Evolutionary conservation across 106 monocot genomes (phyloP).

Genomic region (Iris macrosiphon): DNA sequence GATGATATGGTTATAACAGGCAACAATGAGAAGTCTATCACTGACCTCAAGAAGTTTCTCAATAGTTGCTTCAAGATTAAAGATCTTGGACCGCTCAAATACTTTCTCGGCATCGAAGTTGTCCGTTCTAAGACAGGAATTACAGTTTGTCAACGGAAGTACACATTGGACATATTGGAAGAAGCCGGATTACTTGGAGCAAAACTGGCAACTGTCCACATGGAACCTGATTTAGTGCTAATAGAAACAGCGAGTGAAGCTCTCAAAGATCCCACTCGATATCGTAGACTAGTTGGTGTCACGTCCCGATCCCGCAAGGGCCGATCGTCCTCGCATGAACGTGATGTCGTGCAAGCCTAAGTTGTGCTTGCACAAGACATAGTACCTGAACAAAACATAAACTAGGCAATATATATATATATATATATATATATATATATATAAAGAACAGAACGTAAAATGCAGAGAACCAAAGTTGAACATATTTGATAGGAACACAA

Average conservation of each 20-base stretch:
- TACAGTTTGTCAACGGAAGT: not conserved
- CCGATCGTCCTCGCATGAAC: too few species aligned
- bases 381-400: too few species aligned
- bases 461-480: too few species aligned
- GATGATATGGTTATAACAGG: not conserved
- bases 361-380: too few species aligned
- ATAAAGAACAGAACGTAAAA: too few species aligned
- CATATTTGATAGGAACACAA: too few species aligned
- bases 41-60: not conserved
- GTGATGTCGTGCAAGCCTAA: too few species aligned
- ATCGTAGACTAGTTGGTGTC: too few species aligned
- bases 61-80: not conserved
- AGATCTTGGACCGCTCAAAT: not conserved
- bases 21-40: not conserved
- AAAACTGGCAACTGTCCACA: not conserved
- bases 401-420: too few species aligned
- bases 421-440: too few species aligned
- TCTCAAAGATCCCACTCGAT: too few species aligned
- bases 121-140: not conserved
- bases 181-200: not conserved
- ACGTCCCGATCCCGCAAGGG: too few species aligned
- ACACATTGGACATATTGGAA: not conserved
- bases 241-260: slow-evolving; percentile 1
- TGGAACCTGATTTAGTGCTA: not conserved
- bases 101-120: not conserved